Conservation (phyloP, 352 stramenopile genomes). For the Pythium pyrilobum region DNA sequence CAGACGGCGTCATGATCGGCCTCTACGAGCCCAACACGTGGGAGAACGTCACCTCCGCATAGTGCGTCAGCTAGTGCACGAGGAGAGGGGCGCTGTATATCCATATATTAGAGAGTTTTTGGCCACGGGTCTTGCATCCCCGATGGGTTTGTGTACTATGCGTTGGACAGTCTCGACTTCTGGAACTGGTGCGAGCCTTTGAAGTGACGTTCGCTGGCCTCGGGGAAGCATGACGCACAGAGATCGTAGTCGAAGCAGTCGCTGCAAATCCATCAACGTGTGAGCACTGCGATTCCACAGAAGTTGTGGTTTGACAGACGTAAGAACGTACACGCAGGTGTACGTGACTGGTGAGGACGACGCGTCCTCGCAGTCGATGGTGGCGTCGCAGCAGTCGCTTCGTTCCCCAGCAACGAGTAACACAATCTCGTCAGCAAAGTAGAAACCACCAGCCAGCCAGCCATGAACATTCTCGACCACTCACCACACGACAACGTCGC, state of each 20-base stretch:
- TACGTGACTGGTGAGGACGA: constrained; percentile 4
- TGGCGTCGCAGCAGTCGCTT: constrained; percentile 15
- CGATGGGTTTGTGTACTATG: not conserved
- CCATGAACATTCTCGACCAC: constrained; percentile 4
- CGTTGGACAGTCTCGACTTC: constrained; percentile 4
- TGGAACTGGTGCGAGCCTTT: constrained; percentile 17
- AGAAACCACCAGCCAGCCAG: no score
- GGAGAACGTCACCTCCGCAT: constrained; percentile 80
- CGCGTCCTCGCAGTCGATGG: not conserved
- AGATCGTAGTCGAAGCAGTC: constrained; percentile 78
- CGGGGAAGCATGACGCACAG: constrained; percentile 36
- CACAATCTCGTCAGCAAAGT: no score
- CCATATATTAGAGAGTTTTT: constrained; percentile 1
- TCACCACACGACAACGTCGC: constrained; percentile 44
- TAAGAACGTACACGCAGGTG: constrained; percentile 4
- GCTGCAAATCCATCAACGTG: constrained; percentile 20
- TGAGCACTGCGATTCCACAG: not conserved
- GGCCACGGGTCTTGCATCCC: not conserved
- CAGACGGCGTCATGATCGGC: constrained; percentile 90
- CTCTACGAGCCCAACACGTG: constrained; percentile 89
- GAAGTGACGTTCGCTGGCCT: constrained; percentile 15
- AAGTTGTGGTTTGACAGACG: not conserved
- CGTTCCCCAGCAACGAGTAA: no score
- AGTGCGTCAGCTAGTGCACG: not conserved
- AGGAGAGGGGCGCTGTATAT: not conserved